phyloP scores from a whole-genome alignment of 352 stramenopile species.

The Phytopythium sindhum region DNA sequence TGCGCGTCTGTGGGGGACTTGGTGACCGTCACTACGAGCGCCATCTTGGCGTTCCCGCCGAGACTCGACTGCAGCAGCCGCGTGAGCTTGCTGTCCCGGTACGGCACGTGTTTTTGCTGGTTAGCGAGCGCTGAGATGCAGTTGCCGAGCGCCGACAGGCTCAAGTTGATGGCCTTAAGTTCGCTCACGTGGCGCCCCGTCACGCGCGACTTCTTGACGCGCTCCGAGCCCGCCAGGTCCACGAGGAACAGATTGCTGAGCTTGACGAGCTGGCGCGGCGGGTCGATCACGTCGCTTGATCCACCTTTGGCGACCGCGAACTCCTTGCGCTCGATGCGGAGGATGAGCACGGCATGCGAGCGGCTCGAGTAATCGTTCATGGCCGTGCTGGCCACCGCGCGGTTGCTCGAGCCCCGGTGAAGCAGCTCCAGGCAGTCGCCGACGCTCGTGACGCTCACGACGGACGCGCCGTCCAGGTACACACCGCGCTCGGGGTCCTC shows the following conservation, averaged over 20 bases:
- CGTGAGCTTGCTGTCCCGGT: slow-evolving; percentile 74
- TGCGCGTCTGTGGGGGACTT: slow-evolving; percentile 36
- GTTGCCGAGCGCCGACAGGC: slow-evolving; percentile 67
- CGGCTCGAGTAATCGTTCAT: slow-evolving; percentile 88
- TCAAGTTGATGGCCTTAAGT: slow-evolving; percentile 73
- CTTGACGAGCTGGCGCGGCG: slow-evolving; percentile 33
- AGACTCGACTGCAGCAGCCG: slow-evolving; percentile 65
- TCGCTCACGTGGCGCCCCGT: slow-evolving; percentile 57
- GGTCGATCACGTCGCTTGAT: neutral
- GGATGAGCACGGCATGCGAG: slow-evolving; percentile 84
- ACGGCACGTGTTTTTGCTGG: slow-evolving; percentile 53
- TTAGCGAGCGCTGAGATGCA: slow-evolving; percentile 71
- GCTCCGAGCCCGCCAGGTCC: slow-evolving; percentile 67
- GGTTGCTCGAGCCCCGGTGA: slow-evolving; percentile 52
- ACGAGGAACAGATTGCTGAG: slow-evolving; percentile 67
- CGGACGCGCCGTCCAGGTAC: slow-evolving; percentile 58
- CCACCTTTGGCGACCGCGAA: slow-evolving; percentile 11
- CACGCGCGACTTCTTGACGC: slow-evolving; percentile 64
- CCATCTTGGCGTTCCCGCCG: slow-evolving; percentile 70
- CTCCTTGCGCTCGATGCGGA: slow-evolving; percentile 78
- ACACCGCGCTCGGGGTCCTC: slow-evolving; percentile 62
- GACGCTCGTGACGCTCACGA: slow-evolving; percentile 35
- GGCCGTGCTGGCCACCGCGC: slow-evolving; percentile 73
- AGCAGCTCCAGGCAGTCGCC: slow-evolving; percentile 47
- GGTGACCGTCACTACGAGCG: slow-evolving; percentile 60